phyloP scores from a whole-genome alignment of 106 monocot species.

The Vanilla planifolia region DNA sequence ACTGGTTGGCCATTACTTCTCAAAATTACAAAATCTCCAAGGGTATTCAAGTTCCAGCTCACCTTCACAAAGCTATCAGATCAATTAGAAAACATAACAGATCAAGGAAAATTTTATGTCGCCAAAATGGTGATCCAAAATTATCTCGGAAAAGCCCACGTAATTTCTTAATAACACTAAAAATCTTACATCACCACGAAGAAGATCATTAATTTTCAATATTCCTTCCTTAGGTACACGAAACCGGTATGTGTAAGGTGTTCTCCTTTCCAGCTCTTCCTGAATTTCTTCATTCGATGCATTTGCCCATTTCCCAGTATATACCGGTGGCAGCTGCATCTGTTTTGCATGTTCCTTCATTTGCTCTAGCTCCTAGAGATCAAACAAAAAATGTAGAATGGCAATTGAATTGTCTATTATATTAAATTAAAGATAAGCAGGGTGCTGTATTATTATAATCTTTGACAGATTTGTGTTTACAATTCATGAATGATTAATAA shows the following conservation, averaged over 20 bases:
- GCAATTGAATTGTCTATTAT: too few relatives aligned
- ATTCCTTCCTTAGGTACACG: conserved; percentile 87
- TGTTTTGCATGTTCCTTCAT: conserved; percentile 93
- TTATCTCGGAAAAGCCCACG: not conserved
- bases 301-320: conserved; percentile 89
- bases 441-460: too few relatives aligned
- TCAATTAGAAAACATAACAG: conserved; percentile 19
- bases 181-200: conserved; percentile 92
- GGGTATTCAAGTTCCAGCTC: conserved; percentile 86
- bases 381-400: too few relatives aligned
- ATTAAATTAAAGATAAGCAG: too few relatives aligned
- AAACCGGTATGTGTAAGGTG: conserved; percentile 90
- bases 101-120: not conserved
- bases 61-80: conserved; percentile 86
- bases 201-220: conserved; percentile 80
- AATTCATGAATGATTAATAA: too few relatives aligned
- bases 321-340: conserved; percentile 84
- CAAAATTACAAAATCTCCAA: conserved; percentile 94
- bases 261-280: conserved; percentile 74
- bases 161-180: not conserved
- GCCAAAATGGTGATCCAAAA: not conserved
- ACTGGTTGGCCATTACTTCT: conserved; percentile 99
- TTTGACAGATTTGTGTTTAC: too few relatives aligned
- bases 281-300: conserved; percentile 75
- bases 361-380: conserved; percentile 75